Evolutionary conservation across 78 protist genomes (phyloP).

Genomic region (Mantamonas sphyraenae): DNA sequence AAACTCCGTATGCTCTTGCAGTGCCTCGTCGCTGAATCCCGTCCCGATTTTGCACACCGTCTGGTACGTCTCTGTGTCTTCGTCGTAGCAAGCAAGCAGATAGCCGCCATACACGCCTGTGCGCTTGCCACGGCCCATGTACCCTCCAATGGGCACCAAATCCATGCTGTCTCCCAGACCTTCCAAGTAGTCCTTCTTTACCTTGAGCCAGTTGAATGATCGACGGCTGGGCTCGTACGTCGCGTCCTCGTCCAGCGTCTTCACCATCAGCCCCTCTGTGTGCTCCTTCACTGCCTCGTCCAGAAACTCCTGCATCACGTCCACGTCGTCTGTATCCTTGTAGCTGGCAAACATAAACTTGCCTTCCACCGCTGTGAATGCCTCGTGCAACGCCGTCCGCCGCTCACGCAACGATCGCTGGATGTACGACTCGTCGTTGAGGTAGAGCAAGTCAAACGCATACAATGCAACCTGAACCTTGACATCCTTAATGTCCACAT

Average conservation of each 20-base stretch:
- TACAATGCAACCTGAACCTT: slow-evolving; percentile 82
- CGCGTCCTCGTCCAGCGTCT: slow-evolving; percentile 72
- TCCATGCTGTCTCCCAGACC: slow-evolving; percentile 94
- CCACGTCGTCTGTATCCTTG: slow-evolving; percentile 51
- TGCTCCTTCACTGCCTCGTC: slow-evolving; percentile 49
- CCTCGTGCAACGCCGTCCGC: slow-evolving; percentile 25
- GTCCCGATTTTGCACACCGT: slow-evolving; percentile 87
- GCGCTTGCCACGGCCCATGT: slow-evolving; percentile 92
- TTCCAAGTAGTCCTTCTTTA: slow-evolving; percentile 92
- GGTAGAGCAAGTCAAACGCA: slow-evolving; percentile 92
- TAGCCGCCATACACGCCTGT: slow-evolving; percentile 88
- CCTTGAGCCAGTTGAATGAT: slow-evolving; percentile 88
- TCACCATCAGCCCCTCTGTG: slow-evolving; percentile 98
- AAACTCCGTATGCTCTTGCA: slow-evolving; percentile 18
- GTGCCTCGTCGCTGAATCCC: slow-evolving; percentile 78
- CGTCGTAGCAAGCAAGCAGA: slow-evolving; percentile 88
- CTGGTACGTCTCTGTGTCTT: slow-evolving; percentile 81
- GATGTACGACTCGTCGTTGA: slow-evolving; percentile 63
- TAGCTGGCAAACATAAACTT: slow-evolving; percentile 57
- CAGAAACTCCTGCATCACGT: slow-evolving; percentile 69
- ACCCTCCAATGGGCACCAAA: slow-evolving; percentile 95
- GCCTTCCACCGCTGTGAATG: slow-evolving; percentile 27
- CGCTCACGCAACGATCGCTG: slow-evolving; percentile 50
- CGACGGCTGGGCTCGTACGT: slow-evolving; percentile 77
- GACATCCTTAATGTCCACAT: slow-evolving; percentile 42